These are phyloP conservation scores for Aspergillus carlsbadensis DNA, from an alignment of 495 filamentous ascomycete species.

Conservation along the genomic window DNA sequence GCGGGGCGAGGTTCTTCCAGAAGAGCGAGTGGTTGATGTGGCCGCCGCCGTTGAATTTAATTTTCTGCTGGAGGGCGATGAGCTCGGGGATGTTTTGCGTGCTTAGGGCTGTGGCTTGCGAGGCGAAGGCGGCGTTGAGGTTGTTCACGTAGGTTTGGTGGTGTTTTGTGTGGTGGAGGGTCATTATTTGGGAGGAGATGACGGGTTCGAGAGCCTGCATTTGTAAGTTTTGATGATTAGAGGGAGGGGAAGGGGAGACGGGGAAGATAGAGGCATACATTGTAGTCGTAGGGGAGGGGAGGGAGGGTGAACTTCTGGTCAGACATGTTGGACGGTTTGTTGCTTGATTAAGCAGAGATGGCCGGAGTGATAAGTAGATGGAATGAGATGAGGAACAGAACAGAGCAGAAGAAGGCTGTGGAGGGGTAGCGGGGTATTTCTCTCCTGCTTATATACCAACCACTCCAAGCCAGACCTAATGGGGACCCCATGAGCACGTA, in stretches of 20 bases:
- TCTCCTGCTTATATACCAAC: neutral
- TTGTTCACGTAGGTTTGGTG: slow-evolving; percentile 67
- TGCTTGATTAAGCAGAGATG: neutral
- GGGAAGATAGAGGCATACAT: slow-evolving; percentile 27
- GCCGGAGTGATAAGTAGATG: neutral
- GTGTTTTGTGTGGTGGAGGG: slow-evolving; percentile 70
- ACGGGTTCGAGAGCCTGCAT: slow-evolving; percentile 78
- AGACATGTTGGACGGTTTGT: slow-evolving; percentile 16
- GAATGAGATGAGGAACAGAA: neutral
- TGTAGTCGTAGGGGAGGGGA: slow-evolving; percentile 43
- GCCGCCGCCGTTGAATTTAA: slow-evolving; percentile 95
- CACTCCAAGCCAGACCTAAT: neutral
- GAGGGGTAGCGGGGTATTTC: neutral
- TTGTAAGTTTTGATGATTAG: neutral
- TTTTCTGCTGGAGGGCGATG: slow-evolving; percentile 74
- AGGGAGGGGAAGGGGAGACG: neutral
- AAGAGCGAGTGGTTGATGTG: slow-evolving; percentile 93
- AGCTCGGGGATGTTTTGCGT: slow-evolving; percentile 53
- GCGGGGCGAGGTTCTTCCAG: slow-evolving; percentile 85
- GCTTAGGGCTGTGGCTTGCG: slow-evolving; percentile 46
- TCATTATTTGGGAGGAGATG: slow-evolving; percentile 96
- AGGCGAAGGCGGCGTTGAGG: slow-evolving; percentile 53
- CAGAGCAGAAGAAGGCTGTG: neutral
- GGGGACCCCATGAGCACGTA: slow-evolving; percentile 20
- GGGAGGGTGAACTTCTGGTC: slow-evolving; percentile 30